Evolutionary conservation across 23 red algal species (phyloP), one percentile per base, ranked within the genome.

Genomic region (Gracilaria vermiculophylla): DNA sequence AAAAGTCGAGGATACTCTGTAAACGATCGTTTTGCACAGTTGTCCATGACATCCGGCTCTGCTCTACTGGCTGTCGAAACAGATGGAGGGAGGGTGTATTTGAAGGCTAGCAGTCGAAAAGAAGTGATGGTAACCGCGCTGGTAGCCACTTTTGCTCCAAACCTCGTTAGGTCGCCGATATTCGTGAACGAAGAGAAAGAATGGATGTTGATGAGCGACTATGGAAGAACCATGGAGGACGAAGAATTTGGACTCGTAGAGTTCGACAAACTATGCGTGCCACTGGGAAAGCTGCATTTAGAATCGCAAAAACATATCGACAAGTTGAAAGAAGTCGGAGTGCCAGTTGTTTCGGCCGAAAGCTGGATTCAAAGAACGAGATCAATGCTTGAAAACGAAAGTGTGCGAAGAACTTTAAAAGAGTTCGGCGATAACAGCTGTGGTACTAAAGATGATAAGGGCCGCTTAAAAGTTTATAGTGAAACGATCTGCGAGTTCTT

Each of bases 201-300:
- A 6, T 79, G 75, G 75, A 79, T 79, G 75, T 42, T 79, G 14
- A 79, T 79, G 75, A 44, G 36, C 20, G 75, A 79, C 51, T 20
- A 79, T n/a, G 75, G 51, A 12, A 25, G 58, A 32, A 5, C n/a
- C 7, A 32, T 79, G 3, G 25, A 58, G 2, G n/a, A n/a, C n/a
- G 51, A 79, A 24, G 54, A 61, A 5, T 78, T 78, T 33, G 24
- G 8, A 7, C 44, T 1, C 6, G 4, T 21, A 16, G 73, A 78
- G 32, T 78, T 36, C 49, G 70, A 76, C 3, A 50, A 31, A 17
- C 15, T 76, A 9, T 40, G 13, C 36, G 33, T 53, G 55, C 73
- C 24, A 39, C 73, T 52, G 20, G 73, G 73, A 2, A 78, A 57
- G 47, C 37, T 78, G 19, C 73, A 78, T 21, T 25, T 54, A 25